Evolutionary conservation across 1,139 yeast genomes (phyloP).

Genomic region (Magnusiomyces paraingens): DNA sequence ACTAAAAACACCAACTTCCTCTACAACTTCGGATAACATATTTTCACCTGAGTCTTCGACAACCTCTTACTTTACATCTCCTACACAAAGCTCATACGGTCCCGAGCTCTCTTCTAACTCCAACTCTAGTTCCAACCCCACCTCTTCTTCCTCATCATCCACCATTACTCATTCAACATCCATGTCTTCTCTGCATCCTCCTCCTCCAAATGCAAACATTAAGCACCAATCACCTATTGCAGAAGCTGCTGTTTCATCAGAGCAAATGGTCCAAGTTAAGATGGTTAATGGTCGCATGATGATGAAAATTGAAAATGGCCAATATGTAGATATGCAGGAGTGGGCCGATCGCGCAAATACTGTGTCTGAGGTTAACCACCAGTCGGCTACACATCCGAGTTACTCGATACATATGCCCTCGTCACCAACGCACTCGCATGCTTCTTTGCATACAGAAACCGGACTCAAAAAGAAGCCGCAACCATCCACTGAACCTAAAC

Average conservation of each 20-base stretch:
- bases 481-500: conserved; percentile 1
- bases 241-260: conserved; percentile 6
- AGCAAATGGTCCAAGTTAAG: conserved; percentile 24
- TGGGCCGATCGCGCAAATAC: conserved; percentile 27
- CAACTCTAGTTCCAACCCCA: not conserved
- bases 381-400: conserved; percentile 5
- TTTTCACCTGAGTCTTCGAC: not conserved
- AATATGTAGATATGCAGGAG: conserved; percentile 31
- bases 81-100: not conserved
- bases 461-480: not conserved
- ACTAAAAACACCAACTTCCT: not conserved
- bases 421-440: not conserved
- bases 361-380: conserved; percentile 1
- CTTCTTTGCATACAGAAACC: conserved; percentile 2
- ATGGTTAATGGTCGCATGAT: conserved; percentile 29
- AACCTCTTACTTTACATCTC: not conserved
- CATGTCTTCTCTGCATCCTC: not conserved
- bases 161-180: conserved; percentile 2
- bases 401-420: conserved; percentile 1
- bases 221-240: conserved; percentile 2
- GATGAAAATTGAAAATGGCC: conserved; percentile 28
- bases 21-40: not conserved
- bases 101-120: conserved; percentile 5
- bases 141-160: conserved; percentile 6
- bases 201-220: conserved; percentile 1